phyloP scores from a whole-genome alignment of 352 stramenopile genomes.

The Phytophthora pseudosyringae region DNA sequence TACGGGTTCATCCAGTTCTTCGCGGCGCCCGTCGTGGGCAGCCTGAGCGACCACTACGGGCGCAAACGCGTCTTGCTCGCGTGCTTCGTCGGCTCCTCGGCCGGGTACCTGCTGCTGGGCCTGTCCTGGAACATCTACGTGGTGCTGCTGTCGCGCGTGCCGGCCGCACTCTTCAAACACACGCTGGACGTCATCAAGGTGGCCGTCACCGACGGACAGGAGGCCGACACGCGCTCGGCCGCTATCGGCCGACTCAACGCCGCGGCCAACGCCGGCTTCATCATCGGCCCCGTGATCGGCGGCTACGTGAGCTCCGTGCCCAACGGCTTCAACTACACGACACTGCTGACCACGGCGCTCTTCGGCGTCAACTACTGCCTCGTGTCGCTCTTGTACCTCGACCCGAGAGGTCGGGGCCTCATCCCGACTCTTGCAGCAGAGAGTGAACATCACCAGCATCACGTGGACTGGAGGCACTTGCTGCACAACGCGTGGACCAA shows the following conservation, averaged over 20 bases:
- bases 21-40: slow-evolving; percentile 74
- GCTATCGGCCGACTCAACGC: slow-evolving; percentile 79
- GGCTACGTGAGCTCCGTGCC: slow-evolving; percentile 73
- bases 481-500: slow-evolving; percentile 59
- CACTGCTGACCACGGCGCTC: slow-evolving; percentile 69
- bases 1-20: slow-evolving; percentile 90
- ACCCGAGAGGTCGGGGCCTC: slow-evolving; percentile 18
- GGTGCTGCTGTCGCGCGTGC: slow-evolving; percentile 75
- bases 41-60: slow-evolving; percentile 76
- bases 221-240: slow-evolving; percentile 38
- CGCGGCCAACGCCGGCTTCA: slow-evolving; percentile 77
- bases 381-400: slow-evolving; percentile 60
- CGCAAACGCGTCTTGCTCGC: slow-evolving; percentile 64
- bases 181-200: slow-evolving; percentile 84
- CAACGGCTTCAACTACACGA: slow-evolving; percentile 84
- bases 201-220: slow-evolving; percentile 64
- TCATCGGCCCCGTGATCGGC: slow-evolving; percentile 72
- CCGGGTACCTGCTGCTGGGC: slow-evolving; percentile 72
- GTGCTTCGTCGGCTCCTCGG: slow-evolving; percentile 67
- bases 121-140: slow-evolving; percentile 84
- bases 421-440: not conserved
- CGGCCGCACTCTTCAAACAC: slow-evolving; percentile 82
- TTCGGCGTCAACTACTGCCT: slow-evolving; percentile 78
- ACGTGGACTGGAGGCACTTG: slow-evolving; percentile 42
- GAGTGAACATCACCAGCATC: slow-evolving; percentile 10